Conservation (phyloP, 768 basidiomycete genomes). For the Agaricus blazei region DNA sequence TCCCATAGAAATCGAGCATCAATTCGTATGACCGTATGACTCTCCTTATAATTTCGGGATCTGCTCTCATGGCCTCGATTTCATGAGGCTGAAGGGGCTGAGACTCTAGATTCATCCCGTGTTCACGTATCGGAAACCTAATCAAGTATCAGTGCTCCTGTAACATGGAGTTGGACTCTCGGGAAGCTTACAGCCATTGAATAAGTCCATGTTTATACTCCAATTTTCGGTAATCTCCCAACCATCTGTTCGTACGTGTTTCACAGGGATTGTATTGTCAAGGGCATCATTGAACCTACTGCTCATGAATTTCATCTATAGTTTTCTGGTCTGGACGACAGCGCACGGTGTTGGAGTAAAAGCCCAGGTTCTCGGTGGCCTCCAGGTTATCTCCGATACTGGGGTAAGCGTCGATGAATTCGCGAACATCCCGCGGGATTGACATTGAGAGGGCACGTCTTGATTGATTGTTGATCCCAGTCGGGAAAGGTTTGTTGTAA, state of each 20-base stretch:
- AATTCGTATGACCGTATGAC: conserved; percentile 58
- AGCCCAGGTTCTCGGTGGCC: conserved; percentile 46
- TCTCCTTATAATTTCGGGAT: conserved; percentile 42
- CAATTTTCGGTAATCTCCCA: conserved; percentile 53
- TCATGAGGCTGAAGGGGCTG: conserved; percentile 68
- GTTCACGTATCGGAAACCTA: conserved; percentile 72
- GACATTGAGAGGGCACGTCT: conserved; percentile 22
- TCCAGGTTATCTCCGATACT: conserved; percentile 31
- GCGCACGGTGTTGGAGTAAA: conserved; percentile 52
- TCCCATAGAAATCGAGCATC: conserved; percentile 81
- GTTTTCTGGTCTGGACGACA: conserved; percentile 58
- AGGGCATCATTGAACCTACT: conserved; percentile 28
- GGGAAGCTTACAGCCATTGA: conserved; percentile 65
- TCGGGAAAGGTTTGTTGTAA: not conserved
- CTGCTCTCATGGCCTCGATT: conserved; percentile 47
- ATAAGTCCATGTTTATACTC: conserved; percentile 71
- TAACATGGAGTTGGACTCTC: not conserved
- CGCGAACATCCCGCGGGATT: conserved; percentile 50
- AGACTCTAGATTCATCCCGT: conserved; percentile 65
- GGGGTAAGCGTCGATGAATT: conserved; percentile 55
- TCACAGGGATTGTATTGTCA: not conserved
- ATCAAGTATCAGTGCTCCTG: not conserved
- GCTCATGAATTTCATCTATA: conserved; percentile 59
- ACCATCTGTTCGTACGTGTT: conserved; percentile 42
- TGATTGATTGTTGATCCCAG: not conserved